Conservation (phyloP, 805 yeast genomes). For the Huiozyma sinensis region DNA sequence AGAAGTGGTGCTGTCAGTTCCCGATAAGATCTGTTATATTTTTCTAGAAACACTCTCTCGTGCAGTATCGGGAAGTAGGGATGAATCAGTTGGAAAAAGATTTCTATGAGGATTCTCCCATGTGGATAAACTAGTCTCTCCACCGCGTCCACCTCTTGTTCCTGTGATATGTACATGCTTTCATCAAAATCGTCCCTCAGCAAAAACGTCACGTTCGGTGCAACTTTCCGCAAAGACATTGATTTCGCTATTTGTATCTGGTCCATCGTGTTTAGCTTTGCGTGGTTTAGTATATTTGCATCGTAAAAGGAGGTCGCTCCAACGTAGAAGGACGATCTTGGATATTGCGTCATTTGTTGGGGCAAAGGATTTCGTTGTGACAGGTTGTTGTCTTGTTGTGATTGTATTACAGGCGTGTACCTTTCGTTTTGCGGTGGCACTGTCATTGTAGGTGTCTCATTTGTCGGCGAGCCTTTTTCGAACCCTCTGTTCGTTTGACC, state of each 20-base stretch:
- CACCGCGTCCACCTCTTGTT: conserved; percentile 70
- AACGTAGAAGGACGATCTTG: conserved; percentile 71
- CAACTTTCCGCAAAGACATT: conserved; percentile 67
- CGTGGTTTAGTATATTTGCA: conserved; percentile 50
- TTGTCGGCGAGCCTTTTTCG: not conserved
- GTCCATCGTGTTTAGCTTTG: conserved; percentile 59
- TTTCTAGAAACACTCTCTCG: conserved; percentile 83
- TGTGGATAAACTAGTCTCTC: conserved; percentile 86
- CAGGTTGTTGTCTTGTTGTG: not conserved
- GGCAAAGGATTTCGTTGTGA: not conserved
- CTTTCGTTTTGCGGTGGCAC: conserved; percentile 1
- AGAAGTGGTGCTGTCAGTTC: conserved; percentile 85
- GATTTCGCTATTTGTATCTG: conserved; percentile 65
- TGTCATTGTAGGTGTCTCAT: not conserved
- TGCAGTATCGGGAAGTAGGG: conserved; percentile 89
- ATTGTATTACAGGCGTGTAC: conserved; percentile 1
- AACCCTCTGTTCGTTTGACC: not conserved
- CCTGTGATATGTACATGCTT: conserved; percentile 55
- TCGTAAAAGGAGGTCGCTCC: conserved; percentile 88
- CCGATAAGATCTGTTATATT: conserved; percentile 80
- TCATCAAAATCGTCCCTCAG: conserved; percentile 73
- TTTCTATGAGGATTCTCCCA: conserved; percentile 69
- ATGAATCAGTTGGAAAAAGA: conserved; percentile 77
- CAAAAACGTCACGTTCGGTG: conserved; percentile 63
- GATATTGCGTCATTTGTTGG: not conserved